Evolutionary conservation across 1,284 basidiomycete species (phyloP), one percentile per base, ranked within the genome.

Genomic region (Cryptococcus sp.): DNA sequence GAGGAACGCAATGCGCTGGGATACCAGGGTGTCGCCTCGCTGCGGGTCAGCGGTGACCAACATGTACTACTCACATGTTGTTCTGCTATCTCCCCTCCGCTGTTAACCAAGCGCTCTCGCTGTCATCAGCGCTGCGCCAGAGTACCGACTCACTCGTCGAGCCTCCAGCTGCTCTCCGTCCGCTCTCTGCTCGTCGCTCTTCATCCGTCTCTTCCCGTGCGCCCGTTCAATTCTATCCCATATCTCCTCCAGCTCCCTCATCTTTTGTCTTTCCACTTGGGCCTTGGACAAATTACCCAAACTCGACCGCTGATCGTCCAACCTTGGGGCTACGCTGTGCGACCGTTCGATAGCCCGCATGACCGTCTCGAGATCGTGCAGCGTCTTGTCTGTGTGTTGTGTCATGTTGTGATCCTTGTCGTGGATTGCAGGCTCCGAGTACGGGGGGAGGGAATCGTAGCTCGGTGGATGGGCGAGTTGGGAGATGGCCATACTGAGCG

Each of bases 281-380:
- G 22, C 55, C 57, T 2, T 58, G 62, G 55, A 23, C 83, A 79
- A 22, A 82, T 81, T n/a, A 65, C 88, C 87, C 53, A 93, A 82
- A 71, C 92, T 90, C 13, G 90, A 90, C 1, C 93, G 85, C 74
- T 95, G 93, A 70, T 91, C 87, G 58, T 88, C 85, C 44, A 94
- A 77, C 73, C 93, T 91, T 0, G 93, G 92, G 1, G 90, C 87
- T 31, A 88, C 87, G 16, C 84, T 75, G 73, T 93, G 90, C 11
- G 95, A 79, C 25, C 91, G 82, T 70, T 93, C 92, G 64, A 96
- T 93, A 20, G 92, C 91, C 71, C 85, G 83, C 0, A 89, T 86
- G 44, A 95, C 86, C 5, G 84, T 83, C 66, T 94, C 91, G 20
- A 95, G 80, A 70, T 95, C 93, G 7, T 48, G 41, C 19, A 65